phyloP scores from a whole-genome alignment of 2,329 filamentous ascomycete species.

The Cylindrodendrum hubeiense region DNA sequence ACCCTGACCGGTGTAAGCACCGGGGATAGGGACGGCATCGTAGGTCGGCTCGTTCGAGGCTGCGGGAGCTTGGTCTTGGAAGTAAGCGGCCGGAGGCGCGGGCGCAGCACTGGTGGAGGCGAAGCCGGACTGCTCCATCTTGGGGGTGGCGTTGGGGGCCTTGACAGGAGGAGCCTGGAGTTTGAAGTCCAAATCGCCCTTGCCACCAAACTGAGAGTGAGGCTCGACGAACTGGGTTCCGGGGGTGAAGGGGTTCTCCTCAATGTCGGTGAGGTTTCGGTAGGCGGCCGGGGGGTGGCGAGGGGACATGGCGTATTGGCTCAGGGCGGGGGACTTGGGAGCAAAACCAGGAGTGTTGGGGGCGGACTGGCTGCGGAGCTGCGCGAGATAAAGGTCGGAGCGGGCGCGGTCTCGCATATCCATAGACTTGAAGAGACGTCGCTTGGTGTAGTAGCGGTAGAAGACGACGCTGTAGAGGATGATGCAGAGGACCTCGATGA shows the following conservation, averaged over 20 bases:
- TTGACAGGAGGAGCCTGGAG: conserved; percentile 87
- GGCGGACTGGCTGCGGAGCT: conserved; percentile 86
- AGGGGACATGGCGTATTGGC: conserved; percentile 67
- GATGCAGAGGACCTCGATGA: conserved; percentile 92
- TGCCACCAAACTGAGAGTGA: conserved; percentile 70
- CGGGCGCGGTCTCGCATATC: conserved; percentile 93
- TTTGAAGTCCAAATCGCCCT: conserved; percentile 75
- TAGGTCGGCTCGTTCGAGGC: conserved; percentile 88
- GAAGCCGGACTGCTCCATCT: conserved; percentile 73
- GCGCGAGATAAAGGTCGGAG: conserved; percentile 93
- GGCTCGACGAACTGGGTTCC: conserved; percentile 71
- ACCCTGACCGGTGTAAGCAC: conserved; percentile 76
- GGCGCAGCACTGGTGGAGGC: conserved; percentile 55
- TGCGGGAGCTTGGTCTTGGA: conserved; percentile 74
- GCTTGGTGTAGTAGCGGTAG: conserved; percentile 98
- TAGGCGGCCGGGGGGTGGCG: conserved; percentile 71
- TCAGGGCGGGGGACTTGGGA: conserved; percentile 70
- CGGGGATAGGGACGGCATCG: conserved; percentile 88
- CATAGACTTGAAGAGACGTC: conserved; percentile 96
- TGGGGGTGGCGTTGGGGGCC: conserved; percentile 82
- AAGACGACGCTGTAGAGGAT: conserved; percentile 94
- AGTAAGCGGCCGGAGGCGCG: conserved; percentile 55
- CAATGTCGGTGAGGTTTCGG: conserved; percentile 62
- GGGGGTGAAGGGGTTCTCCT: conserved; percentile 65
- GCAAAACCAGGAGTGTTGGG: conserved; percentile 94